Conservation (phyloP, 2,329 filamentous ascomycete genomes). For the Sporothrix schenckii region DNA sequence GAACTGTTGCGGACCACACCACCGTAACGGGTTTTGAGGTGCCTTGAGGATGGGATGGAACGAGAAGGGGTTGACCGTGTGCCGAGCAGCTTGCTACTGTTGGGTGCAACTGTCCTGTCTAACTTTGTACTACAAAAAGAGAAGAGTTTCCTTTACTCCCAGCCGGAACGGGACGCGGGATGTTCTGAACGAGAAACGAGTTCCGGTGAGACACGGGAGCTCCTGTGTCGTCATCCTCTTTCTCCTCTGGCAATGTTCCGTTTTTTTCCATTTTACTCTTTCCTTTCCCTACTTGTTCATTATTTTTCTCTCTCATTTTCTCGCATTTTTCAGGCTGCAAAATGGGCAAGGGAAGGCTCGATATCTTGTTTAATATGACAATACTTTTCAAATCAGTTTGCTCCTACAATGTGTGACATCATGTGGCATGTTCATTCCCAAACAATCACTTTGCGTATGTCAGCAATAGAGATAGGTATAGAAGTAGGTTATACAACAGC, state of each 20-base stretch:
- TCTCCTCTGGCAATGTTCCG: not conserved
- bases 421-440: not conserved
- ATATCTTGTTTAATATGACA: conserved; percentile 35
- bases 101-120: conserved; percentile 19
- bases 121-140: conserved; percentile 31
- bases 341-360: conserved; percentile 34
- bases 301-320: conserved; percentile 25
- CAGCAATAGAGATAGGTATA: not conserved
- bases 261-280: conserved; percentile 35
- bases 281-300: conserved; percentile 30
- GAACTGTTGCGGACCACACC: conserved; percentile 1
- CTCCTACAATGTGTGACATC: not conserved
- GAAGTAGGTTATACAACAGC: not conserved
- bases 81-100: not conserved
- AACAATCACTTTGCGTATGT: not conserved
- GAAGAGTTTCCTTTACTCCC: conserved; percentile 14
- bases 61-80: not conserved
- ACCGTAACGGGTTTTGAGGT: conserved; percentile 2
- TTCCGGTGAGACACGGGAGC: too few species aligned
- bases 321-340: conserved; percentile 27
- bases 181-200: not conserved
- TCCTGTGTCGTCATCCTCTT: not conserved
- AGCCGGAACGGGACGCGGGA: not conserved
- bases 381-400: not conserved
- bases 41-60: not conserved